phyloP scores from a whole-genome alignment of 352 stramenopile genomes.

The Globisporangium canariense region DNA sequence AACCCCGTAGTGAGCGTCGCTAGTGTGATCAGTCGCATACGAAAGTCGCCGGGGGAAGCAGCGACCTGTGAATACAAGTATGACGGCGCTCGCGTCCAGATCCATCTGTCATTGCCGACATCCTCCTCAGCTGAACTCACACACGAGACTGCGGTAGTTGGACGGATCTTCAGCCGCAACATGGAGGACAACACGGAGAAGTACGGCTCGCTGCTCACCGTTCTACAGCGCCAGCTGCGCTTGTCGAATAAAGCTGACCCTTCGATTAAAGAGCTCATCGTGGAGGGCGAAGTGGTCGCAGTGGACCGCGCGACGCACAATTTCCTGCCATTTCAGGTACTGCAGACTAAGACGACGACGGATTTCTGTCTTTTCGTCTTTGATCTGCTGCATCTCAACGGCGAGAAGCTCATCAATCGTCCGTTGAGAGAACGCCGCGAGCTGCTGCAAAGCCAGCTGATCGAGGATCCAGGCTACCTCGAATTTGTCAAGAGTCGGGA shows the following conservation, averaged over 20 bases:
- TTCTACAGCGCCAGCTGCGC: constrained; percentile 32
- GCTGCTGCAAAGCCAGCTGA: constrained; percentile 32
- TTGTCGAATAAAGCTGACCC: not conserved
- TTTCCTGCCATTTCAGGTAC: constrained; percentile 73
- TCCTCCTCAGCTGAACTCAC: not conserved
- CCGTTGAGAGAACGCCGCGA: constrained; percentile 43
- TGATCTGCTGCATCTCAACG: constrained; percentile 60
- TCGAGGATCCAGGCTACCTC: constrained; percentile 36
- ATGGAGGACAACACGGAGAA: constrained; percentile 77
- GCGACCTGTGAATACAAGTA: constrained; percentile 85
- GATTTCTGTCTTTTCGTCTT: constrained; percentile 81
- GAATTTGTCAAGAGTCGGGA: constrained; percentile 67
- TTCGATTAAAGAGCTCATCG: constrained; percentile 33
- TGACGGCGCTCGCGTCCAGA: constrained; percentile 73
- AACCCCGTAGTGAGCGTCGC: constrained; percentile 67
- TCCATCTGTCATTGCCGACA: constrained; percentile 40
- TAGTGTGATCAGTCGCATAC: constrained; percentile 41
- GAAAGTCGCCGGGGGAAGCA: constrained; percentile 27
- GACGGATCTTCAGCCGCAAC: constrained; percentile 81
- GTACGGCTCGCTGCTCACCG: constrained; percentile 52
- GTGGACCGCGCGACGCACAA: constrained; percentile 42
- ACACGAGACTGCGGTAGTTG: not conserved
- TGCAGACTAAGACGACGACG: constrained; percentile 70
- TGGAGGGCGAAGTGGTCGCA: constrained; percentile 78
- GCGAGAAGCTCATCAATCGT: constrained; percentile 36